Base-by-base conservation (phyloP, 2,329 filamentous ascomycete species). In the Trichoderma atroviride region DNA sequence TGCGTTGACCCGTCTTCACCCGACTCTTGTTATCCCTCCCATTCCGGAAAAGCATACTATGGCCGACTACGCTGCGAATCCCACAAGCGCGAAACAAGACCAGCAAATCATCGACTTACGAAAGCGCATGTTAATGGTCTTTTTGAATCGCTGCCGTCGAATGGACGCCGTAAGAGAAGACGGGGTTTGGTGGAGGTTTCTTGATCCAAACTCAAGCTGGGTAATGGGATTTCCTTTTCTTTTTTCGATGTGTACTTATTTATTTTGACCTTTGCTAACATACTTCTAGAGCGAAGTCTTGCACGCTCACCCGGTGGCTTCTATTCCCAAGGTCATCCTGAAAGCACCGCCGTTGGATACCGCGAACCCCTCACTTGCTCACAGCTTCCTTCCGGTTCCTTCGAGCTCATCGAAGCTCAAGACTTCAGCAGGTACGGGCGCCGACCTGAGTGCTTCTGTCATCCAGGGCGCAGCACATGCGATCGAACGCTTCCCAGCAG, bases 31-130 rank as follows among this genome's bases (percentile, higher is more conserved):
- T 75, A 92, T 99, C 64, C 96, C 96, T 9, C 96, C 96, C 3
- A 99, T 99, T 76, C 96, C 96, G 27, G 96, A 99, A 82, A 99
- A 99, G 81, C 96, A 99, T 80, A 96, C 94, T 57, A 97, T 99
- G 91, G 95, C 95, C 71, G 96, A 99, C 79, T 99, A 99, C 78
- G 96, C 96, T 19, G 94, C 96, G 33, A 98, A 97, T 75, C 96
- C 96, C 1, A 99, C 96, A 47, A 97, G 95, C 76, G 96, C 96
- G 22, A 99, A 97, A 79, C 95, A 99, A 80, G 96, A 99, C 78
- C 91, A 94, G 69, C 92, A 95, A 71, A 99, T 98, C 57, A 99
- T 99, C 72, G 96, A 99, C 77, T 83, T 98, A 73, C 89, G 96
- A 70, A 98, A 98, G 83, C 92, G 96, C 75, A 99, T 99, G 96